Conservation (phyloP, 2,329 filamentous ascomycete genomes). For the Aspergillus brunneoviolaceus region DNA sequence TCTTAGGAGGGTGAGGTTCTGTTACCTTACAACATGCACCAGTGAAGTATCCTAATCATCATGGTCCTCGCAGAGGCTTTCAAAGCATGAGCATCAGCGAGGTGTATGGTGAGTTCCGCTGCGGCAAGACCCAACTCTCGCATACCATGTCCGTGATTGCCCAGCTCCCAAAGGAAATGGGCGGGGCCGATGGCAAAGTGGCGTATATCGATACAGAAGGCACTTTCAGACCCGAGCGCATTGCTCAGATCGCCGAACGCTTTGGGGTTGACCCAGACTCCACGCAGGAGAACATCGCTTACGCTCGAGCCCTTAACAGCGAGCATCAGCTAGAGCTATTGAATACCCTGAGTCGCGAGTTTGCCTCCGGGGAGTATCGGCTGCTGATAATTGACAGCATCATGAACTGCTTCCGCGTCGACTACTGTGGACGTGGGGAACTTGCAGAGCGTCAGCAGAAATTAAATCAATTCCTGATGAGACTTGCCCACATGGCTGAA, state of each 20-base stretch:
- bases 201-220: constrained; percentile 68
- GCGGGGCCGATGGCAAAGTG: constrained; percentile 67
- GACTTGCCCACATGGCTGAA: constrained; percentile 64
- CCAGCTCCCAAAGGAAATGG: constrained; percentile 57
- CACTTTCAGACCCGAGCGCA: constrained; percentile 66
- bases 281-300: constrained; percentile 67
- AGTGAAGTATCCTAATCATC: not conserved
- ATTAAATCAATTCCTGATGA: constrained; percentile 64
- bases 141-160: constrained; percentile 68
- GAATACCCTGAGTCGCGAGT: constrained; percentile 60
- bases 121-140: constrained; percentile 68
- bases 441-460: constrained; percentile 68
- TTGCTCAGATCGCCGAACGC: constrained; percentile 65
- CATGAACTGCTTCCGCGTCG: constrained; percentile 67
- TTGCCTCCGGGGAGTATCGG: constrained; percentile 63
- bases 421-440: constrained; percentile 66
- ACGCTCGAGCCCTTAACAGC: constrained; percentile 64
- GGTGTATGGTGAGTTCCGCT: constrained; percentile 49
- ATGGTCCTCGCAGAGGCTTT: constrained; percentile 55
- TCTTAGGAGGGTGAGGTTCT: constrained; percentile 58
- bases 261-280: constrained; percentile 60
- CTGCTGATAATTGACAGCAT: constrained; percentile 69
- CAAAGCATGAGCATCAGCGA: constrained; percentile 69
- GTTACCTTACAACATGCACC: not conserved
- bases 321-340: constrained; percentile 66